phyloP scores from a whole-genome alignment of 2,329 filamentous ascomycete species.

The Emergomyces pasteurianus region DNA sequence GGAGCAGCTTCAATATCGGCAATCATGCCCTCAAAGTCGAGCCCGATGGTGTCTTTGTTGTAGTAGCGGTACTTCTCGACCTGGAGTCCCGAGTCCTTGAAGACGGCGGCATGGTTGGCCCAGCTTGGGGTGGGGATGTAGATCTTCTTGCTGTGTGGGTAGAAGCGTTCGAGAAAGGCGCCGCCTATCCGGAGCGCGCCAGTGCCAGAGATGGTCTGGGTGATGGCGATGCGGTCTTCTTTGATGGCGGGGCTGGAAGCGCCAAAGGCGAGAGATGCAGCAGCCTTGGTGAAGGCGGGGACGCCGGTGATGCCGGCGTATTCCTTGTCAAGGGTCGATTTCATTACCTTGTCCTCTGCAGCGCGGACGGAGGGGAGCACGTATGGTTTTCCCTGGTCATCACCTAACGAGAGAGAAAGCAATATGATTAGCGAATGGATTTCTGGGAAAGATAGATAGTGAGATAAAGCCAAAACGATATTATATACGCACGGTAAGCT shows the following conservation, averaged over 20 bases:
- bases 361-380: constrained; percentile 86
- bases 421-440: neutral
- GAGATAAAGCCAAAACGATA: neutral
- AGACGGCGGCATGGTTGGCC: constrained; percentile 97
- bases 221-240: constrained; percentile 70
- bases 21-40: constrained; percentile 91
- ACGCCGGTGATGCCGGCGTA: constrained; percentile 97
- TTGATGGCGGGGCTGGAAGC: constrained; percentile 62
- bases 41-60: constrained; percentile 94
- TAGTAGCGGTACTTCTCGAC: constrained; percentile 98
- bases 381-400: constrained; percentile 95
- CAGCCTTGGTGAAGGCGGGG: constrained; percentile 83
- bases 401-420: constrained; percentile 31
- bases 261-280: constrained; percentile 84
- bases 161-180: constrained; percentile 86
- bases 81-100: constrained; percentile 80
- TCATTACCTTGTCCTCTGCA: constrained; percentile 78
- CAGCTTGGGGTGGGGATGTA: constrained; percentile 94
- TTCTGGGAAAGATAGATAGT: neutral
- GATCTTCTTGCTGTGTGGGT: constrained; percentile 82
- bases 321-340: constrained; percentile 79
- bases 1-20: constrained; percentile 83
- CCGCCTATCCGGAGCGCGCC: constrained; percentile 90
- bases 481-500: constrained; percentile 61
- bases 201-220: constrained; percentile 96